Percentiles rank a stretch among this genome's conserved stretches.
phyloP scores from a whole-genome alignment of 768 basidiomycete genomes.

The Kwoniella dendrophila region DNA sequence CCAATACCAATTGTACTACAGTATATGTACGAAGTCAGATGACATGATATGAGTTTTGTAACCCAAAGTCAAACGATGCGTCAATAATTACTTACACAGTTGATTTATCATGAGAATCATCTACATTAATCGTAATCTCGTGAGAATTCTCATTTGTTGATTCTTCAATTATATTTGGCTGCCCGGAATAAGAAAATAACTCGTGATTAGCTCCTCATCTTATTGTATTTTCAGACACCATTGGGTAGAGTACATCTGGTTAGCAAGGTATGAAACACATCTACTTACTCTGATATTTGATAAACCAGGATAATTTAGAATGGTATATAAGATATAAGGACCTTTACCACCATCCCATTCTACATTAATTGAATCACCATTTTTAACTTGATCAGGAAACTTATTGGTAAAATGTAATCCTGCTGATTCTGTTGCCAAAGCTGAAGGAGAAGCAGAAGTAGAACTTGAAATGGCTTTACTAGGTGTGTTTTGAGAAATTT shows the following conservation, averaged over 20 bases:
- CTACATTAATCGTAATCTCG: background rate
- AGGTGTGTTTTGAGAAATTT: constrained; percentile 7
- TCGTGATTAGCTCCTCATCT: too few relatives aligned
- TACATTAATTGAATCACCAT: constrained; percentile 1
- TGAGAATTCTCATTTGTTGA: background rate
- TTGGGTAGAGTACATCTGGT: background rate
- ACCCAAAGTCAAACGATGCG: background rate
- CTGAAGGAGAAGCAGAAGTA: background rate
- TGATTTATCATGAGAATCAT: constrained; percentile 5
- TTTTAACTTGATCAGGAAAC: constrained; percentile 7
- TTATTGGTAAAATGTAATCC: constrained; percentile 12
- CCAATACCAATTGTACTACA: constrained; percentile 1
- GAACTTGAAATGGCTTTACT: background rate
- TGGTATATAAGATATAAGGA: constrained; percentile 16
- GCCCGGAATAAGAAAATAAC: background rate
- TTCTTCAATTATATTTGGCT: constrained; percentile 3
- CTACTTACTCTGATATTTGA: constrained; percentile 6
- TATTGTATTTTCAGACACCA: too few relatives aligned
- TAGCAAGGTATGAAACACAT: background rate
- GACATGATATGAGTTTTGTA: background rate
- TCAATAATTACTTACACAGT: constrained; percentile 2
- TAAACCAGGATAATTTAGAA: constrained; percentile 10
- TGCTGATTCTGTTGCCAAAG: background rate
- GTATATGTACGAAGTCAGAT: background rate
- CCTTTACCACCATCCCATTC: constrained; percentile 18